Evolutionary conservation across 192 early-diverging fungal genomes (phyloP), one percentile per base, ranked within the genome.

Genomic region (Linnemannia zychae): DNA sequence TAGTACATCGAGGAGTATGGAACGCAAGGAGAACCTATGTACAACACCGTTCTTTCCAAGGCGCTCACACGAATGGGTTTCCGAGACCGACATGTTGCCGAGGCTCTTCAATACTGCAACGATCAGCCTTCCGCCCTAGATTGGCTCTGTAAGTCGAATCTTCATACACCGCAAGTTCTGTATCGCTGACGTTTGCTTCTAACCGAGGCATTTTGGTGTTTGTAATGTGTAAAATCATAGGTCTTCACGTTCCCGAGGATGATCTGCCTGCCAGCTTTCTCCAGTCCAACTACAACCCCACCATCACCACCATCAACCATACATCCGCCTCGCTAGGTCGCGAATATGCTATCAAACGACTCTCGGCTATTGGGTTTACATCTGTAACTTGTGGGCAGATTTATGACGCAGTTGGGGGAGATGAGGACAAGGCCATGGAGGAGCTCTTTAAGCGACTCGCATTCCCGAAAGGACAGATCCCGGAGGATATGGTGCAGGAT

Each of bases 231-330:
- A n/a, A n/a, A n/a, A n/a, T n/a, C 31, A 20, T 76, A 91, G 90
- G 90, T 71, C 75, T 97, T 22, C 94, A 98, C 87, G 94, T 98
- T 22, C 96, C 97, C 16, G 97, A 98, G 75, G 96, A 96, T 83
- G 97, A 94, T 87, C 72, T 92, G 22, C 94, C 91, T 37, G 67
- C 81, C 15, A 81, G 82, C 28, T 93, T 92, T 65, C 76, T 90
- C 57, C 84, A 88, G 37, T 80, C 90, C 24, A 89, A 87, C 49
- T 90, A 92, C 70, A 90, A 89, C 66, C 88, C 90, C 5, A 90
- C 85, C 1, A 91, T 94, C 75, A 89, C 83, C 48, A 90, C 88
- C 13, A 86, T 87, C 57, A 86, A 73, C 15, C 92, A 93, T 48
- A 93, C 87, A 12, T 79, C 88, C 1, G 80, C 81, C 22, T 75